phyloP scores from a whole-genome alignment of 306 rosid genomes.

The Vigna reflexopilosa region DNA sequence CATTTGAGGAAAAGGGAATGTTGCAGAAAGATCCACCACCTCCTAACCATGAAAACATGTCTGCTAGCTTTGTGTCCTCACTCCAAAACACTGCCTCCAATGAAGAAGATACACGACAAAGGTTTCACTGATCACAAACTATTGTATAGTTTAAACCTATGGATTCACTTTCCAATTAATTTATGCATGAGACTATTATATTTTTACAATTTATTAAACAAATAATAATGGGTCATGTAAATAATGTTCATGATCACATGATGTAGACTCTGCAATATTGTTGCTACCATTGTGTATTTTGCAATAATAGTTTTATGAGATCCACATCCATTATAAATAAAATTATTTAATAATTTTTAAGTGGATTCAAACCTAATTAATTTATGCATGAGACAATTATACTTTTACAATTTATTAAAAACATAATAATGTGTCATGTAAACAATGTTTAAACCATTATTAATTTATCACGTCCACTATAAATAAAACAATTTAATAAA shows the following conservation, averaged over 20 bases:
- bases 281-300: neutral
- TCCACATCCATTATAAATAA: too few relatives aligned
- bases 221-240: neutral
- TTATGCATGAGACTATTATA: neutral
- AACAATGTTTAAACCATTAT: too few relatives aligned
- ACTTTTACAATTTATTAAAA: too few relatives aligned
- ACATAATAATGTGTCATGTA: too few relatives aligned
- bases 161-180: neutral
- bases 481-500: too few relatives aligned
- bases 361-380: too few relatives aligned
- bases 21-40: constrained; percentile 4
- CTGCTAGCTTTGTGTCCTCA: constrained; percentile 23
- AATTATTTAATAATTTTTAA: too few relatives aligned
- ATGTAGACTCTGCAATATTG: neutral
- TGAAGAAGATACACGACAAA: constrained; percentile 27
- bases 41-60: constrained; percentile 24
- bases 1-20: constrained; percentile 36
- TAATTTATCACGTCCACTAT: too few relatives aligned
- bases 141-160: neutral
- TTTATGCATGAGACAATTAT: too few relatives aligned
- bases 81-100: constrained; percentile 13
- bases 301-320: neutral
- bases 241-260: neutral
- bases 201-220: neutral
- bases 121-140: neutral